Percentiles rank a stretch among this genome's conserved stretches.
Evolutionary conservation across 148 eudicot species (phyloP).

Genomic region (Rhododendron simsii): DNA sequence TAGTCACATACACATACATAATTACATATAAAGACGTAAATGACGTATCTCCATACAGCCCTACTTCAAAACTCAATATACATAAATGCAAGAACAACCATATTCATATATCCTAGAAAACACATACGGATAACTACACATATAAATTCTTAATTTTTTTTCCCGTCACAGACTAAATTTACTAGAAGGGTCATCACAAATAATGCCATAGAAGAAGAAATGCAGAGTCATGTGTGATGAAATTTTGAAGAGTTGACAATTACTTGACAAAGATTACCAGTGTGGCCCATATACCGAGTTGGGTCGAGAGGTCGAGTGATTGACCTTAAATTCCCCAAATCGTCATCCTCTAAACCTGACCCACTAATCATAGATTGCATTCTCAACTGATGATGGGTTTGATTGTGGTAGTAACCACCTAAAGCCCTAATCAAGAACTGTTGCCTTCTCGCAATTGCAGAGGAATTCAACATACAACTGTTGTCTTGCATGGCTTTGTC

Average conservation of each 20-base stretch:
- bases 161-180: neutral
- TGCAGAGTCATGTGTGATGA: neutral
- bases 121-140: neutral
- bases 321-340: conserved; percentile 50
- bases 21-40: neutral
- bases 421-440: conserved; percentile 58
- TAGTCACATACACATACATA: neutral
- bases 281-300: conserved; percentile 80
- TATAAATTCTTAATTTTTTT: neutral
- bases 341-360: conserved; percentile 54
- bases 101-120: neutral
- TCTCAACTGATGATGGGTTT: conserved; percentile 18
- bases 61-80: neutral
- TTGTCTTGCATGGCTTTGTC: conserved; percentile 3
- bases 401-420: conserved; percentile 22
- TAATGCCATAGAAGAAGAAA: neutral
- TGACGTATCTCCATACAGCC: neutral
- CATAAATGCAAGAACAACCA: neutral
- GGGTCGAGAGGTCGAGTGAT: conserved; percentile 69
- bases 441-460: conserved; percentile 57
- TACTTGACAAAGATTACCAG: conserved; percentile 48
- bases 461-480: conserved; percentile 27
- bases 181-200: neutral
- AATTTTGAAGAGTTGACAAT: neutral
- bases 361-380: conserved; percentile 37